phyloP scores from a whole-genome alignment of 768 basidiomycete species.

The Boletus sensibilis region DNA sequence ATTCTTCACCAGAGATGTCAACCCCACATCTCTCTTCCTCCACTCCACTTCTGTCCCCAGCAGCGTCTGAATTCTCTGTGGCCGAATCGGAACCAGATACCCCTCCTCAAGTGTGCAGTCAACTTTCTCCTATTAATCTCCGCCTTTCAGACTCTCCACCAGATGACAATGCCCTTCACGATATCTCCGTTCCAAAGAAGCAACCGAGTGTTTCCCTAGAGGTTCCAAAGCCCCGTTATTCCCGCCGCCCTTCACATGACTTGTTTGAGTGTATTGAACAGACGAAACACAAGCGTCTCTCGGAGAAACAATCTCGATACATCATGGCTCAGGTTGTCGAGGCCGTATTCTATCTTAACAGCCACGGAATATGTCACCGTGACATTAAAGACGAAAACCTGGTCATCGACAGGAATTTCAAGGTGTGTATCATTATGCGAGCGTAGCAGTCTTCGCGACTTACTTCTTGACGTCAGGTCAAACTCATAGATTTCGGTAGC shows the following conservation, averaged over 20 bases:
- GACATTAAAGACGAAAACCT: slow-evolving; percentile 98
- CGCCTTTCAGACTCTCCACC: slow-evolving; percentile 14
- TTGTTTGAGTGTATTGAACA: slow-evolving; percentile 96
- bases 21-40: slow-evolving; percentile 32
- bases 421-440: slow-evolving; percentile 40
- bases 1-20: slow-evolving; percentile 28
- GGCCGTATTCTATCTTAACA: slow-evolving; percentile 76
- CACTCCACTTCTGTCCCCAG: slow-evolving; percentile 58
- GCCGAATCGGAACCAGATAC: slow-evolving; percentile 43
- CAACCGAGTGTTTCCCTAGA: slow-evolving; percentile 6
- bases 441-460: slow-evolving; percentile 4
- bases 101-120: slow-evolving; percentile 37
- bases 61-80: slow-evolving; percentile 48
- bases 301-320: slow-evolving; percentile 74
- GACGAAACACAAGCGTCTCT: slow-evolving; percentile 72
- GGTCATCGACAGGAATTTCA: slow-evolving; percentile 71
- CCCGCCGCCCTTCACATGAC: slow-evolving; percentile 82
- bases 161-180: slow-evolving; percentile 6
- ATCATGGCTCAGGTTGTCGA: slow-evolving; percentile 89
- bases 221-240: slow-evolving; percentile 43
- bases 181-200: slow-evolving; percentile 13
- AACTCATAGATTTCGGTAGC: slow-evolving; percentile 94
- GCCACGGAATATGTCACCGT: slow-evolving; percentile 85
- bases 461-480: slow-evolving; percentile 54
- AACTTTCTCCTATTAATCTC: slow-evolving; percentile 23